These are phyloP conservation scores for Tilletia horrida DNA, from an alignment of 1,284 basidiomycete genomes.

Conservation along the genomic window DNA sequence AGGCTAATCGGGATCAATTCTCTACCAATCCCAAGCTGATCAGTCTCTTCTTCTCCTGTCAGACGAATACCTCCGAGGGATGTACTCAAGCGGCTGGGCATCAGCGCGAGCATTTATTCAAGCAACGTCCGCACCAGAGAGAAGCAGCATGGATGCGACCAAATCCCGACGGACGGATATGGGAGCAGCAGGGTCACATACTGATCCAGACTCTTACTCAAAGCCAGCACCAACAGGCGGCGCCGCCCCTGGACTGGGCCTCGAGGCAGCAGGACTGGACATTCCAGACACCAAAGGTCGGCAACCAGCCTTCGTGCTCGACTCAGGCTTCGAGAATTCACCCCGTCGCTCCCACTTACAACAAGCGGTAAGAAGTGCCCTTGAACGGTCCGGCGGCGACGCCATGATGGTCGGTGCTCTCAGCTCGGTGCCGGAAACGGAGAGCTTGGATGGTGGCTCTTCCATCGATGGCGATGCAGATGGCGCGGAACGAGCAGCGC, in stretches of 20 bases:
- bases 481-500: background rate
- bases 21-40: background rate
- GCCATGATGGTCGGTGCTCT: slow-evolving; percentile 15
- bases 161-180: background rate
- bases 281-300: slow-evolving; percentile 41
- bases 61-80: slow-evolving; percentile 55
- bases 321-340: slow-evolving; percentile 67
- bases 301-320: slow-evolving; percentile 54
- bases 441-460: background rate
- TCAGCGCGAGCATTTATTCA: slow-evolving; percentile 22
- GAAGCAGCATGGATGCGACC: too few species aligned
- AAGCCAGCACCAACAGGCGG: slow-evolving; percentile 25
- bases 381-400: slow-evolving; percentile 26
- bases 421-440: slow-evolving; percentile 14
- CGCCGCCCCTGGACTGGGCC: slow-evolving; percentile 55
- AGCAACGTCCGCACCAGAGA: background rate
- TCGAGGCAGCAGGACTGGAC: slow-evolving; percentile 40
- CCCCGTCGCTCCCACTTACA: slow-evolving; percentile 72
- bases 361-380: slow-evolving; percentile 64
- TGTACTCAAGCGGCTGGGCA: slow-evolving; percentile 45
- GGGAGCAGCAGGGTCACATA: slow-evolving; percentile 18
- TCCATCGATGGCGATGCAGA: background rate
- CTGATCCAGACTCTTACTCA: slow-evolving; percentile 28
- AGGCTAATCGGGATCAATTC: too few species aligned
- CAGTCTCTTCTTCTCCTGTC: background rate